A percentile compares a stretch with the other conserved stretches of the same genome.
Conservation (phyloP, 306 rosid genomes). For the Oxytropis ochrocephala region DNA sequence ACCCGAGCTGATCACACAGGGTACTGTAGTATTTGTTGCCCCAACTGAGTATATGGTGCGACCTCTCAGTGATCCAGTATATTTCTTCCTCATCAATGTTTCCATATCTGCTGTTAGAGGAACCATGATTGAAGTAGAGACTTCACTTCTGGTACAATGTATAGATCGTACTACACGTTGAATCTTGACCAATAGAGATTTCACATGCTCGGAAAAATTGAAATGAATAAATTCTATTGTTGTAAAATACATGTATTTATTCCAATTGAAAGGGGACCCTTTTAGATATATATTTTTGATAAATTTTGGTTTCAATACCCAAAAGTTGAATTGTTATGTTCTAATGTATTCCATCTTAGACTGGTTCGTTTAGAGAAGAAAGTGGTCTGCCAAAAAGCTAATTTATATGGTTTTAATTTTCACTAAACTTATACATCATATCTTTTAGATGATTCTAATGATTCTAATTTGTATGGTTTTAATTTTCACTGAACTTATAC, state of each 20-base stretch:
- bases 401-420: constrained; percentile 9
- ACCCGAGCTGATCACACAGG: constrained; percentile 79
- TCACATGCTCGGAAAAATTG: not conserved
- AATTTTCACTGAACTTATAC: too few relatives aligned
- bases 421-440: not conserved
- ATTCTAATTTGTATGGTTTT: not conserved
- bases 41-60: constrained; percentile 99
- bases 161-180: not conserved
- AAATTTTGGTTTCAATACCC: not conserved
- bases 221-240: not conserved
- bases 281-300: constrained; percentile 4
- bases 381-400: not conserved
- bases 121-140: constrained; percentile 90
- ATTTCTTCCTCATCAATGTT: constrained; percentile 93
- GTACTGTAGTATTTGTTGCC: constrained; percentile 97
- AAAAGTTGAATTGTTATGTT: not conserved
- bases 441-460: constrained; percentile 6
- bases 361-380: not conserved
- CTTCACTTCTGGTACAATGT: not conserved
- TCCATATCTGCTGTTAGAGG: constrained; percentile 91
- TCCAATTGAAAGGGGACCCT: not conserved
- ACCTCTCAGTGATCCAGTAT: constrained; percentile 96
- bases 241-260: not conserved
- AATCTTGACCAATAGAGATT: not conserved
- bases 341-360: constrained; percentile 1